These are phyloP conservation scores for Cryptococcus jaspeensis DNA, from an alignment of 1,284 basidiomycete species.

Conservation along the genomic window DNA sequence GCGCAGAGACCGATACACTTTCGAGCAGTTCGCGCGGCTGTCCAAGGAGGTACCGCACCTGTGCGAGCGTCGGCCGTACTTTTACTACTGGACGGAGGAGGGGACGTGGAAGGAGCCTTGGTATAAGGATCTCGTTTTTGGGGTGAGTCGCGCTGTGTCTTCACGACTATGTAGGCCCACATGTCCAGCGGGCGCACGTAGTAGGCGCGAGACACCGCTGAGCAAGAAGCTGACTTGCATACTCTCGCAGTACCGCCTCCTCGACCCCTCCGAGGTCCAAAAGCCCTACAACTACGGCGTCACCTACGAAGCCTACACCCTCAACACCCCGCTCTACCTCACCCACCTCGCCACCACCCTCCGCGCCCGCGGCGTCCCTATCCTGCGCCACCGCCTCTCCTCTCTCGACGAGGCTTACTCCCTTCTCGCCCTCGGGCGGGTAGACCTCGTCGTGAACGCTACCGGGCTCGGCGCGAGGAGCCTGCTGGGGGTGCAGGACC, in stretches of 20 bases:
- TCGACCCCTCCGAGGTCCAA: constrained; percentile 8
- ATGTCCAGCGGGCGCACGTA: neutral
- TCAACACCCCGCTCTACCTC: constrained; percentile 50
- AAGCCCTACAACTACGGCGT: constrained; percentile 31
- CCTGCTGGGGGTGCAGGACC: constrained; percentile 66
- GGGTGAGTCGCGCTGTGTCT: constrained; percentile 49
- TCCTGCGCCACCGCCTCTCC: constrained; percentile 43
- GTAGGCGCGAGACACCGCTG: constrained; percentile 16
- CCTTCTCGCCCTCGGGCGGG: constrained; percentile 27
- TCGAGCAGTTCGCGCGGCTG: constrained; percentile 55
- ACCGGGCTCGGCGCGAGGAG: constrained; percentile 37
- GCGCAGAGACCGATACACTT: constrained; percentile 40
- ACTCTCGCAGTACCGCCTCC: constrained; percentile 10
- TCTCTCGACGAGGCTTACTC: constrained; percentile 49
- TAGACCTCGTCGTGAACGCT: constrained; percentile 54
- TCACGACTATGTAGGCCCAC: neutral
- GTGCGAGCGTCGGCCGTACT: constrained; percentile 54
- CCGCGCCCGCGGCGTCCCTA: constrained; percentile 36
- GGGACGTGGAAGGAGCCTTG: constrained; percentile 49
- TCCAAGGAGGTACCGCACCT: constrained; percentile 52
- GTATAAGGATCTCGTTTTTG: constrained; percentile 58
- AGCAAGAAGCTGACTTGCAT: constrained; percentile 4
- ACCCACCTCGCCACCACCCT: constrained; percentile 39
- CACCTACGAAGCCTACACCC: constrained; percentile 47
- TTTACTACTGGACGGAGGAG: constrained; percentile 49